These are phyloP conservation scores for Hondaea fermentalgiana DNA, from an alignment of 108 stramenopile genomes.

Conservation along the genomic window DNA sequence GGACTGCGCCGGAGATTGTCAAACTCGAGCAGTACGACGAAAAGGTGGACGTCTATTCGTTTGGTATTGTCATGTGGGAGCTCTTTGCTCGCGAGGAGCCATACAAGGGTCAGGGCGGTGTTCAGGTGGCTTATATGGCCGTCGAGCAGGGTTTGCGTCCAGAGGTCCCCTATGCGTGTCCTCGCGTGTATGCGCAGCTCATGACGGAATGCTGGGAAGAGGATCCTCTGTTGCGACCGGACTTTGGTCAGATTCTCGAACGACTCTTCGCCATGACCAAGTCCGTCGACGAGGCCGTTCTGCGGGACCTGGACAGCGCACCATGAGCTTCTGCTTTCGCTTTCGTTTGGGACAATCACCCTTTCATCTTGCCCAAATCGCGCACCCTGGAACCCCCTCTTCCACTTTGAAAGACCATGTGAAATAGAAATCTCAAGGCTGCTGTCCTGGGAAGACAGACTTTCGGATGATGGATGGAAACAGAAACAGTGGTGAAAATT, in stretches of 20 bases:
- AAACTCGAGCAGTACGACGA: slow-evolving; percentile 13
- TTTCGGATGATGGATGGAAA: too few species aligned
- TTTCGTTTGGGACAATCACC: too few species aligned
- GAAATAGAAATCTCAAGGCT: too few species aligned
- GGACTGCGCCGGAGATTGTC: slow-evolving; percentile 35
- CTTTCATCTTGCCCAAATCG: too few species aligned
- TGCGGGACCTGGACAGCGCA: neutral
- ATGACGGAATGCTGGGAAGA: slow-evolving; percentile 13
- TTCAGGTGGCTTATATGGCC: neutral
- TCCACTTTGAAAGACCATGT: too few species aligned
- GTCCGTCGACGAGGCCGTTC: neutral
- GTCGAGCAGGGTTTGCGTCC: slow-evolving; percentile 10
- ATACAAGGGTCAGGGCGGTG: neutral
- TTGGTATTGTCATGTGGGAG: slow-evolving; percentile 40
- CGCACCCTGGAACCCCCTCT: too few species aligned
- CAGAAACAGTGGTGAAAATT: too few species aligned
- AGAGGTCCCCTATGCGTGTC: neutral
- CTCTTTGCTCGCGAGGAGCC: slow-evolving; percentile 20
- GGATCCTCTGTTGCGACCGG: neutral
- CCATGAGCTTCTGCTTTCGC: neutral
- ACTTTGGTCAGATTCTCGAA: slow-evolving; percentile 4
- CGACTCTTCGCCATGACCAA: neutral
- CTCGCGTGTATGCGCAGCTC: neutral
- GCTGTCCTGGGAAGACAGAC: too few species aligned
- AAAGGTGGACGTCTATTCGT: slow-evolving; percentile 37